Evolutionary conservation across 1,284 basidiomycete species (phyloP), one percentile per base, ranked within the genome.

Genomic region (Volvariella volvacea): DNA sequence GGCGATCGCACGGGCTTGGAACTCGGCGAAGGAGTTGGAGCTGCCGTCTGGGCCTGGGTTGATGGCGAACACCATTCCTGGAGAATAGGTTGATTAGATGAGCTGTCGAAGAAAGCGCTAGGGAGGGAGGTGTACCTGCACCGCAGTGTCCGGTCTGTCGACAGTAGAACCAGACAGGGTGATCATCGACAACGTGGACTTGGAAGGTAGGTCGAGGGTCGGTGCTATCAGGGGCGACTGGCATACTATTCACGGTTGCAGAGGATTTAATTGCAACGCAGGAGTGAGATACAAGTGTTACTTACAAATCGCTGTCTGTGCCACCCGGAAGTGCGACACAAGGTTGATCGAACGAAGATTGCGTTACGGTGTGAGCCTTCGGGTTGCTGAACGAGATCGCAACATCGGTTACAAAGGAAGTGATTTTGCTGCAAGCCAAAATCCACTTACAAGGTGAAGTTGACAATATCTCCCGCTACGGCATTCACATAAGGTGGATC

Each of bases 11-110:
- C 61, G 56, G 4, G 55, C 55, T 44, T 70, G 57, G 65, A 73
- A 76, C 0, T 65, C 66, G 8, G 50, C 55, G 57, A 76, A 76
- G 0, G 73, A 72, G 39, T 68, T 60, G 25, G 66, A 63, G 42
- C 58, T 59, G 1, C 61, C 58, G 15, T 64, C 59, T 1, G 62
- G 51, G 1, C 71, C 67, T 2, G 75, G 61, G 54, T 79, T 79
- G 57, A 76, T 62, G 0, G 69, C 68, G 48, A 76, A 74, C 22
- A 78, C 73, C 76, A 78, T 78, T 43, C 72, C 73, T 53, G 28
- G 19, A 20, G 20, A 22, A 34, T 8, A 22, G 14, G 19, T n/a
- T 20, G 21, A n/a, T 31, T 17, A 21, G 54, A 54, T 60, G 41
- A 37, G 25, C 41, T 36, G 15, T n/a, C 7, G 10, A 19, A 7